Evolutionary conservation across 306 rosid species (phyloP), one percentile per base, ranked within the genome.

Genomic region (Cercis canadensis): DNA sequence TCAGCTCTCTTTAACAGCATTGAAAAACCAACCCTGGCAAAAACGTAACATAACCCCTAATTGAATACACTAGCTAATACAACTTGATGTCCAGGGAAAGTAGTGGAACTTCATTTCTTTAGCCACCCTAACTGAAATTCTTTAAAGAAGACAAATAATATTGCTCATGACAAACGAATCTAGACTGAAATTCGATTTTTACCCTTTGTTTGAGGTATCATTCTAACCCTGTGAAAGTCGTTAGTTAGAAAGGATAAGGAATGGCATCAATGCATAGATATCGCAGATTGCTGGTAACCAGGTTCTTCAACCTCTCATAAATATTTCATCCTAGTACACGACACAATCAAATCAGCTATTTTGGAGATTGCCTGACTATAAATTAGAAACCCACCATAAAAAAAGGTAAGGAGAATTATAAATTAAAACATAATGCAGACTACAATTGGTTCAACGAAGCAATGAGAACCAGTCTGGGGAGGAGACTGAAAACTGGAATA

Each of bases 1-100:
- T 77, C 86, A 78, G 77, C 87, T 84, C 87, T 84, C 94, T 84
- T 81, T 81, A 78, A 73, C 84, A 81, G 68, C 88, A 83, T 74
- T 73, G 75, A 84, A 74, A 81, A 75, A 66, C 65, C 52, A 80
- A 62, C 80, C 86, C 86, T 19, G 78, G 77, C 77, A 80, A 85
- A 70, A 51, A 54, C 12, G 74, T 78, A 75, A 75, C 68, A 77
- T 34, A 66, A 70, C 75, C 77, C 75, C 69, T 61, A 31, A 58
- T 70, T 63, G 65, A 68, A 69, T 53, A 73, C 57, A 73, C 75
- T 80, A 39, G 56, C 72, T 69, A 65, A 58, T 65, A 72, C 81
- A 70, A 52, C 57, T 49, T 65, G 51, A 60, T 76, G 67, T 53
- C 71, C 71, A 69, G 21, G 73, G 67, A 53, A 68, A 44, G 50